These are phyloP conservation scores for Rhododendron ferrugineum DNA, from an alignment of 148 eudicot species.

Conservation along the genomic window DNA sequence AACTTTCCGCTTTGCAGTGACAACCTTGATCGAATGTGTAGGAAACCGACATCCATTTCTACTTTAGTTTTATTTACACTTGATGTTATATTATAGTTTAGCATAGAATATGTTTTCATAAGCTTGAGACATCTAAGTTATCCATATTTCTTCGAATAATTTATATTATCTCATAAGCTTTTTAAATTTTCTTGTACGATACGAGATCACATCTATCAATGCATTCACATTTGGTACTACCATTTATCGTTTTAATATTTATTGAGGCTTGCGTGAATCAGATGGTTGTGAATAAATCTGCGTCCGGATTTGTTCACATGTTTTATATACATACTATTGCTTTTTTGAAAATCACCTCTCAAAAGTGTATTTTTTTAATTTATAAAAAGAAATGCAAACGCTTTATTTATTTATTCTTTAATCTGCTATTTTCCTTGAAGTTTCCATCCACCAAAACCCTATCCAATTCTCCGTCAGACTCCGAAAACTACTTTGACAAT, in stretches of 20 bases:
- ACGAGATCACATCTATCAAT: background rate
- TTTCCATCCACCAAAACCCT: constrained; percentile 11
- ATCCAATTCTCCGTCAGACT: background rate
- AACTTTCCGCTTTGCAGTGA: too few species aligned
- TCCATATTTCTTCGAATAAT: background rate
- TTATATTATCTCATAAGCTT: background rate
- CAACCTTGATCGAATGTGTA: too few species aligned
- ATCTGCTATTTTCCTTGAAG: background rate
- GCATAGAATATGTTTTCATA: background rate
- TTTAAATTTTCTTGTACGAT: background rate
- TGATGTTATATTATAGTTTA: background rate
- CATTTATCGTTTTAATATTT: background rate
- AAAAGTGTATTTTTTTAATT: background rate
- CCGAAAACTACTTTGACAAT: background rate
- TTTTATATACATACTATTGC: background rate
- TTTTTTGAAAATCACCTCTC: background rate
- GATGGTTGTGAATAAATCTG: background rate
- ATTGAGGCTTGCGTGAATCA: background rate
- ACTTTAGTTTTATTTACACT: background rate
- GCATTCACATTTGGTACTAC: background rate
- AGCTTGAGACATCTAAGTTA: background rate
- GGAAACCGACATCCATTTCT: background rate
- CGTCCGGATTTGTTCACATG: background rate
- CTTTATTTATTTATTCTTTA: background rate
- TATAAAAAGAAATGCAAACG: background rate